These are phyloP conservation scores for Megacollybia marginata DNA, from an alignment of 768 basidiomycete species.

Conservation along the genomic window DNA sequence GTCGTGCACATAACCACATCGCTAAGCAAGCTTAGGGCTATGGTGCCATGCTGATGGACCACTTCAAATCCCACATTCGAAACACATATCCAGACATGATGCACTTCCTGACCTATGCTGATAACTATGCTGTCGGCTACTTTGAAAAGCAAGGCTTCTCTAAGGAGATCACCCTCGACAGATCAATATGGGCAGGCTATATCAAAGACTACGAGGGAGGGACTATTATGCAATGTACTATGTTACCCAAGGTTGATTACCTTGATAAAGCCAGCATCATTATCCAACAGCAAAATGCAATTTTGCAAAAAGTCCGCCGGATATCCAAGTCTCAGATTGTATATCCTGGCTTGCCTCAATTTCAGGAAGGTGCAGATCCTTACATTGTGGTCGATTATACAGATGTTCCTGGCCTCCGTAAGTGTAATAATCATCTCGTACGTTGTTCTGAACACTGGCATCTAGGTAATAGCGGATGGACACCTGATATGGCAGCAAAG, in stretches of 20 bases:
- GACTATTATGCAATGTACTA: constrained; percentile 97
- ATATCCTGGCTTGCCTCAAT: constrained; percentile 71
- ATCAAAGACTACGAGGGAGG: constrained; percentile 99
- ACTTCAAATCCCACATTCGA: constrained; percentile 91
- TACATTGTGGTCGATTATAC: constrained; percentile 56
- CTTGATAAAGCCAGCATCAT: constrained; percentile 72
- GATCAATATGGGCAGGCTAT: constrained; percentile 94
- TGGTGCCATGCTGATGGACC: constrained; percentile 97
- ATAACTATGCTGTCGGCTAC: constrained; percentile 98
- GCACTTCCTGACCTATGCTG: constrained; percentile 96
- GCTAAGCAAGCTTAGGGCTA: constrained; percentile 59
- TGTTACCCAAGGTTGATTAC: constrained; percentile 91
- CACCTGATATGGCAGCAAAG: constrained; percentile 69
- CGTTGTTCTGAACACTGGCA: neutral
- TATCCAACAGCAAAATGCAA: constrained; percentile 78
- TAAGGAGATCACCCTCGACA: constrained; percentile 90
- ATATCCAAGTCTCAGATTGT: constrained; percentile 83
- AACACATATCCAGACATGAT: constrained; percentile 78
- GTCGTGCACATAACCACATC: neutral
- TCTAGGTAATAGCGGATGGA: constrained; percentile 89
- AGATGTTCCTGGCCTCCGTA: constrained; percentile 85
- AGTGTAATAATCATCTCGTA: constrained; percentile 18
- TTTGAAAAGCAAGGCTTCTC: constrained; percentile 99
- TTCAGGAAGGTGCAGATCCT: constrained; percentile 50
- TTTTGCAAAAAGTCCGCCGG: constrained; percentile 81